Evolutionary conservation across 1,284 basidiomycete genomes (phyloP).

Genomic region (Apiotrichum domesticum): DNA sequence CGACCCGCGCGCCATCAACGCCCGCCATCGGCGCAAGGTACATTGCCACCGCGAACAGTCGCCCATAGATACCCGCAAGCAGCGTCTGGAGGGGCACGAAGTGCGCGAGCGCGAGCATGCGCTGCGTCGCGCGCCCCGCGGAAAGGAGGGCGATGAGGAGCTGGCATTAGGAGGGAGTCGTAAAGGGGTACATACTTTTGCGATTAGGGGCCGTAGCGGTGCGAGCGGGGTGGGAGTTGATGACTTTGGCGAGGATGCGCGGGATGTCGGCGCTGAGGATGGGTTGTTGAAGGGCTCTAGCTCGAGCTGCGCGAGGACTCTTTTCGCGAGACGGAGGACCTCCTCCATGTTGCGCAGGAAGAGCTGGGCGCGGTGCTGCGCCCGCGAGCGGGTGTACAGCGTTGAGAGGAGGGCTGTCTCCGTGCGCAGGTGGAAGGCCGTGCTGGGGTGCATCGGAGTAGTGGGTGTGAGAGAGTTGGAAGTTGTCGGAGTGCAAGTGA

Average conservation of each 20-base stretch:
- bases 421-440: slow-evolving; percentile 16
- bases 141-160: slow-evolving; percentile 9
- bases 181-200: neutral
- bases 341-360: slow-evolving; percentile 18
- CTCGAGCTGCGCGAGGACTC: neutral
- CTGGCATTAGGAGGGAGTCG: slow-evolving; percentile 1
- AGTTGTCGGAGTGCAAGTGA: neutral
- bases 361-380: slow-evolving; percentile 29
- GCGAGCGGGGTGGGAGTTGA: neutral
- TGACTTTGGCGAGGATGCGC: neutral
- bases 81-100: slow-evolving; percentile 38
- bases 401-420: slow-evolving; percentile 18
- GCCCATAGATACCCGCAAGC: slow-evolving; percentile 28
- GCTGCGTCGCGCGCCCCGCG: slow-evolving; percentile 8
- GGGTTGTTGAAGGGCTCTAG: neutral
- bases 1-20: neutral
- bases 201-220: too few relatives aligned
- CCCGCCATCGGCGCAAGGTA: slow-evolving; percentile 4
- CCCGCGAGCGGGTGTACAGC: slow-evolving; percentile 13
- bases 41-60: slow-evolving; percentile 25
- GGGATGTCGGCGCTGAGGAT: neutral
- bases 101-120: slow-evolving; percentile 22
- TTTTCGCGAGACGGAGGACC: slow-evolving; percentile 11
- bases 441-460: slow-evolving; percentile 12
- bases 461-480: neutral